Conservation (phyloP, 2,329 filamentous ascomycete genomes). For the Trichophyton mentagrophytes region DNA sequence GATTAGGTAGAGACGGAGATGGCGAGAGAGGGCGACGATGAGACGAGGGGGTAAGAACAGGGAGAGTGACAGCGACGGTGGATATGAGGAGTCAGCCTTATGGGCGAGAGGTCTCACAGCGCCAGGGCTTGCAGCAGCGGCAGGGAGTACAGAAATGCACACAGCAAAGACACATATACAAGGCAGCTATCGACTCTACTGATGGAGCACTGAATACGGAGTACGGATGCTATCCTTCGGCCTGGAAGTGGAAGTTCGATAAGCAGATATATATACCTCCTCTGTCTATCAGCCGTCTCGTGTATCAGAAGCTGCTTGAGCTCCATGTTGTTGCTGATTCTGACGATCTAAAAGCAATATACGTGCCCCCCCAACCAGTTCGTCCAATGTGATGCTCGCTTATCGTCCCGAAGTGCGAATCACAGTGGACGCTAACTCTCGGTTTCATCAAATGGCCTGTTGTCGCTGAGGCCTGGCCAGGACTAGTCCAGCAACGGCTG, state of each 20-base stretch:
- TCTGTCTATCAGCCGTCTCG: neutral
- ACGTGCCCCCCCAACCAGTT: neutral
- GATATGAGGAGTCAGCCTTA: neutral
- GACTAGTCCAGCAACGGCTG: constrained; percentile 1
- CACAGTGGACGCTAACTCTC: neutral
- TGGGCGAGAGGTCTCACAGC: neutral
- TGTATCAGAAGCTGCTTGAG: neutral
- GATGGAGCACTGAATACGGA: too few relatives aligned
- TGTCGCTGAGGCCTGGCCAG: constrained; percentile 1
- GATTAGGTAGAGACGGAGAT: neutral
- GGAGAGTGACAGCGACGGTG: neutral
- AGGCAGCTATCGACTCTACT: too few relatives aligned
- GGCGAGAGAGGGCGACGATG: neutral
- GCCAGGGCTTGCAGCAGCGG: neutral
- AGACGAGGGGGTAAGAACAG: too few relatives aligned
- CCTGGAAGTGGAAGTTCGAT: too few relatives aligned
- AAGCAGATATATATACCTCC: neutral
- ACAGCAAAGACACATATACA: neutral
- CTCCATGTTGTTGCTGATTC: neutral
- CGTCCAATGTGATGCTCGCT: constrained; percentile 4
- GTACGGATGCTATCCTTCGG: too few relatives aligned
- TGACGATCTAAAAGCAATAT: constrained; percentile 1
- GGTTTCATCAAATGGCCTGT: constrained; percentile 1
- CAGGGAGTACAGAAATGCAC: neutral
- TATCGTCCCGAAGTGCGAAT: constrained; percentile 1